Conservation (phyloP, 2,329 filamentous ascomycete species). For the Xylariaceae sp. region DNA sequence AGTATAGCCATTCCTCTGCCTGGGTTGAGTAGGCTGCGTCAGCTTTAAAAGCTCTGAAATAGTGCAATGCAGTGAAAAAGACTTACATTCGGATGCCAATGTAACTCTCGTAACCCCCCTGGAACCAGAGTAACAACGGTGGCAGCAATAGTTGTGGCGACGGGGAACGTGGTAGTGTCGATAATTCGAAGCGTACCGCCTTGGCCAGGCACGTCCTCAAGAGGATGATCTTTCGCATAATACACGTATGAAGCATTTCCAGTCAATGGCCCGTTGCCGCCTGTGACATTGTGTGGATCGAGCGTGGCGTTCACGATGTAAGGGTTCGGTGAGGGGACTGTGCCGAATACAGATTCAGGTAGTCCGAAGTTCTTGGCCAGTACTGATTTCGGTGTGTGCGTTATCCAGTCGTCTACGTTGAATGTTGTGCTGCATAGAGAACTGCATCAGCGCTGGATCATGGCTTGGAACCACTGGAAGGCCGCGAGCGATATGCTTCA, state of each 20-base stretch:
- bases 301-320: constrained; percentile 59
- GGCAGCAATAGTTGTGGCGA: constrained; percentile 61
- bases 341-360: constrained; percentile 54
- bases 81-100: constrained; percentile 64
- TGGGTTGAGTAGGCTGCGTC: constrained; percentile 23
- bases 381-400: constrained; percentile 59
- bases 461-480: too few relatives aligned
- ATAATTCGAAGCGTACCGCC: constrained; percentile 62
- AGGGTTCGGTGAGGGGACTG: constrained; percentile 53
- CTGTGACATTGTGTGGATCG: constrained; percentile 43
- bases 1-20: constrained; percentile 70
- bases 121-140: constrained; percentile 62
- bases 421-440: constrained; percentile 57
- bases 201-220: constrained; percentile 55
- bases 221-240: constrained; percentile 50
- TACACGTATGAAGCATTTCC: constrained; percentile 62
- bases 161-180: constrained; percentile 64
- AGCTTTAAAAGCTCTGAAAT: background rate
- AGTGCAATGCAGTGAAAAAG: constrained; percentile 22
- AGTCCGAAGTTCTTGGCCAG: constrained; percentile 68
- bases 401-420: constrained; percentile 67
- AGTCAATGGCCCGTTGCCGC: constrained; percentile 43
- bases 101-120: constrained; percentile 59
- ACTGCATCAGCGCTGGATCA: too few relatives aligned
- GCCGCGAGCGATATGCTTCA: background rate